A percentile compares a stretch with the other conserved stretches of the same genome.
Evolutionary conservation across 2,329 filamentous ascomycete genomes (phyloP).

Genomic region (Xenosphaeropsis pyriputrescens): DNA sequence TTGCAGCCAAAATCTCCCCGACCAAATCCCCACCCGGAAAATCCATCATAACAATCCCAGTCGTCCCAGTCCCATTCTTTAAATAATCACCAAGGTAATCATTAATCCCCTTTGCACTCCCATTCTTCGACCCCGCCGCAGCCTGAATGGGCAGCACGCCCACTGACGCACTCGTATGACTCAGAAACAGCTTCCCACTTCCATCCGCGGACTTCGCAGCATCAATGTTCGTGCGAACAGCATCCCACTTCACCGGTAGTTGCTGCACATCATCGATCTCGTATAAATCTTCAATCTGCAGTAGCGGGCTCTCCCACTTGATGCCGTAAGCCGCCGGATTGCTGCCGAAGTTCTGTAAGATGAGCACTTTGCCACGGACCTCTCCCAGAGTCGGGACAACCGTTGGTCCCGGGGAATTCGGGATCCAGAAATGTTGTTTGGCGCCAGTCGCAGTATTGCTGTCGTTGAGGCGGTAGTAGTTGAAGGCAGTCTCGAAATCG

Average conservation of each 20-base stretch:
- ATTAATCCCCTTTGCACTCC: constrained; percentile 28
- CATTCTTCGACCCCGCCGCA: constrained; percentile 22
- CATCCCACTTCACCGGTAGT: constrained; percentile 30
- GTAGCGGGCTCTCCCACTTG: constrained; percentile 27
- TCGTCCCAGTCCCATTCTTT: constrained; percentile 12
- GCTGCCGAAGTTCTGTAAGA: constrained; percentile 29
- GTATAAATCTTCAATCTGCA: constrained; percentile 32
- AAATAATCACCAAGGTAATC: constrained; percentile 31
- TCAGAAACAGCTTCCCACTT: constrained; percentile 23
- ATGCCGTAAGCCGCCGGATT: constrained; percentile 23
- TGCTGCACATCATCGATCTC: constrained; percentile 25
- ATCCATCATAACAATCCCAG: constrained; percentile 32
- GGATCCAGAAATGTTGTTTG: constrained; percentile 21
- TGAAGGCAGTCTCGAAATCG: constrained; percentile 28
- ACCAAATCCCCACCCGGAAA: constrained; percentile 29
- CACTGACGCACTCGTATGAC: constrained; percentile 31
- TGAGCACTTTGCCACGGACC: constrained; percentile 28
- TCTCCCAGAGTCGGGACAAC: constrained; percentile 25
- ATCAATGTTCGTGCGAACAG: constrained; percentile 25
- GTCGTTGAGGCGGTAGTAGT: constrained; percentile 22
- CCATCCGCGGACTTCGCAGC: constrained; percentile 16
- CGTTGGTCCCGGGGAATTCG: constrained; percentile 11
- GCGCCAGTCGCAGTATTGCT: constrained; percentile 21
- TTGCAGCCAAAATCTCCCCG: constrained; percentile 21
- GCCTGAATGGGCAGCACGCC: constrained; percentile 33